Evolutionary conservation across 2,329 filamentous ascomycete species (phyloP).

Genomic region (Phaeosphaeriaceae sp.): DNA sequence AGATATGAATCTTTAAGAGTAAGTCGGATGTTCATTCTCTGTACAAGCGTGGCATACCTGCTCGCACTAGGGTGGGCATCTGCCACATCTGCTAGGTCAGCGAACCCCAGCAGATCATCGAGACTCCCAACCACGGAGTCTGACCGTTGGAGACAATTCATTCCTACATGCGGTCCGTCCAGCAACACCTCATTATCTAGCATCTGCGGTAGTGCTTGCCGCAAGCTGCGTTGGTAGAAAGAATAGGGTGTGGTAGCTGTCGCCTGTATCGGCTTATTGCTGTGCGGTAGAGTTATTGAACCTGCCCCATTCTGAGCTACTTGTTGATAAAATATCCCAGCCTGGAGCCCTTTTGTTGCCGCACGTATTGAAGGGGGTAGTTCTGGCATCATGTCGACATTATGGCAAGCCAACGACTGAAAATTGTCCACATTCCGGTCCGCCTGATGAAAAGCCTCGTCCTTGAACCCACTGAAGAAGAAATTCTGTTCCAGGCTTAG

Average conservation of each 20-base stretch:
- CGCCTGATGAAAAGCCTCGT: too few species aligned
- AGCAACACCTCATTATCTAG: neutral
- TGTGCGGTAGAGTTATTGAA: neutral
- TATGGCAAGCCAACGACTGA: neutral
- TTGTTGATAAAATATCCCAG: neutral
- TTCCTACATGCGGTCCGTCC: neutral
- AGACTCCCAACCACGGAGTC: slow-evolving; percentile 1
- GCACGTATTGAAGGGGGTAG: neutral
- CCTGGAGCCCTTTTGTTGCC: neutral
- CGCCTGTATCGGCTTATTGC: neutral
- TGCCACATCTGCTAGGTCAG: neutral
- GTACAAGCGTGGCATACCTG: neutral
- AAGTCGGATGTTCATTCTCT: too few species aligned
- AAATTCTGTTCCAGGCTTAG: too few species aligned
- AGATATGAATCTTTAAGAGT: neutral
- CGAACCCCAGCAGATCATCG: neutral
- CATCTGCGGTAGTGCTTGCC: neutral
- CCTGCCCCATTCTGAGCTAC: neutral
- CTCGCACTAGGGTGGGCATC: neutral
- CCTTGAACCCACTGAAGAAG: too few species aligned
- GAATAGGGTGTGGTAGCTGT: slow-evolving; percentile 1
- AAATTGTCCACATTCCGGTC: neutral
- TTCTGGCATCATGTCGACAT: neutral
- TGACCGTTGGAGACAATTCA: neutral
- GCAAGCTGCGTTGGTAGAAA: slow-evolving; percentile 1